Conservation (phyloP, 306 rosid genomes). For the Comarum palustre region DNA sequence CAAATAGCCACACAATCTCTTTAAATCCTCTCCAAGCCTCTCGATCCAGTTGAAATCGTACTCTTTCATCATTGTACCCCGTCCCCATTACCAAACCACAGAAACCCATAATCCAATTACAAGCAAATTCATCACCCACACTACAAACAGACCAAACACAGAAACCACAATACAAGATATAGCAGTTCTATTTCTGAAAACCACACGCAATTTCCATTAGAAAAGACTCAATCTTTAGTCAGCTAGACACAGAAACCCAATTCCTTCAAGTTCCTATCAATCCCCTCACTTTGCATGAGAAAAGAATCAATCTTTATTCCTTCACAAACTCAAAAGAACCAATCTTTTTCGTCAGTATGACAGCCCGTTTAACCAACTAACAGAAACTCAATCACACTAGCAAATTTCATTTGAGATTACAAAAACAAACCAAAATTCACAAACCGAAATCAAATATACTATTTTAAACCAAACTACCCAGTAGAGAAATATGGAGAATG, state of each 20-base stretch:
- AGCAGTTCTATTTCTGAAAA: neutral
- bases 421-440: neutral
- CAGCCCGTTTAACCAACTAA: neutral
- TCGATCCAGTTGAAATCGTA: neutral
- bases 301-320: neutral
- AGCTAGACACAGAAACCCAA: too few species aligned
- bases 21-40: neutral
- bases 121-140: neutral
- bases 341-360: neutral
- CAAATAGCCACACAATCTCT: neutral
- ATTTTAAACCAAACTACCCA: neutral
- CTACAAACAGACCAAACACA: neutral
- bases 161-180: neutral
- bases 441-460: slow-evolving; percentile 4
- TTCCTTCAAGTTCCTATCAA: neutral
- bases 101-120: neutral
- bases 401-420: neutral
- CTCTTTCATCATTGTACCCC: neutral
- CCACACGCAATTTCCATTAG: neutral
- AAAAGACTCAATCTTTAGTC: neutral
- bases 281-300: neutral
- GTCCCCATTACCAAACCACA: neutral
- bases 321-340: neutral
- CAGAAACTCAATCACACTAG: slow-evolving; percentile 4
- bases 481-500: neutral